Percentiles rank a stretch among this genome's conserved stretches.
Conservation (phyloP, 2,329 filamentous ascomycete genomes). For the Aureobasidium mangrovei region DNA sequence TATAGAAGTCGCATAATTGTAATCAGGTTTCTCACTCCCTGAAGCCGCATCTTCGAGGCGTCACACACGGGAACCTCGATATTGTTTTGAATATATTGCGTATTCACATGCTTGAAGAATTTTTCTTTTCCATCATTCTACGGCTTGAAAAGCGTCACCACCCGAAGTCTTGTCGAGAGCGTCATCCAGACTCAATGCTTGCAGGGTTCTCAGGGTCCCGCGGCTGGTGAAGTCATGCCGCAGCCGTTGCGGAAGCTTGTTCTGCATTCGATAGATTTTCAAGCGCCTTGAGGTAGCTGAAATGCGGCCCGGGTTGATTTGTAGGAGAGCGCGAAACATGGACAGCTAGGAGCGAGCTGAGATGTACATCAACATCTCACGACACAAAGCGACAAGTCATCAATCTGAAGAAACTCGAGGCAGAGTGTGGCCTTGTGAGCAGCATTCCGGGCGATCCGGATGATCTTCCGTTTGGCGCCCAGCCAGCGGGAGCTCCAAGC, state of each 20-base stretch:
- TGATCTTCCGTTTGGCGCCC: background rate
- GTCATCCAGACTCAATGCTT: background rate
- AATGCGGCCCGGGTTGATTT: too few species aligned
- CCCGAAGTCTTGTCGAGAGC: background rate
- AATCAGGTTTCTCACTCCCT: background rate
- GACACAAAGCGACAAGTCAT: background rate
- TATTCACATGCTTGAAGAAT: constrained; percentile 3
- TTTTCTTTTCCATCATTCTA: background rate
- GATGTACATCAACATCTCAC: background rate
- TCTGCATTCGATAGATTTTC: too few species aligned
- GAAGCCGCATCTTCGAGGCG: background rate
- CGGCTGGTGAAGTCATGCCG: background rate
- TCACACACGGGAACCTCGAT: background rate
- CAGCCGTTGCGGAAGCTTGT: constrained; percentile 5
- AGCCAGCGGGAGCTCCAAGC: background rate
- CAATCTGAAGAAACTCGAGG: background rate
- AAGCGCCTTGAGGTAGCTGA: too few species aligned
- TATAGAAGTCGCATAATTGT: constrained; percentile 1
- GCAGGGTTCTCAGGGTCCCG: background rate
- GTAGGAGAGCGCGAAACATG: background rate
- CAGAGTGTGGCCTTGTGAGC: constrained; percentile 2
- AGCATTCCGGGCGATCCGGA: background rate
- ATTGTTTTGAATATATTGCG: background rate
- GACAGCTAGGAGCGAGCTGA: background rate
- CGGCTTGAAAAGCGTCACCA: background rate